Evolutionary conservation across 2,329 filamentous ascomycete genomes (phyloP).

Genomic region (Didymella segeticola): DNA sequence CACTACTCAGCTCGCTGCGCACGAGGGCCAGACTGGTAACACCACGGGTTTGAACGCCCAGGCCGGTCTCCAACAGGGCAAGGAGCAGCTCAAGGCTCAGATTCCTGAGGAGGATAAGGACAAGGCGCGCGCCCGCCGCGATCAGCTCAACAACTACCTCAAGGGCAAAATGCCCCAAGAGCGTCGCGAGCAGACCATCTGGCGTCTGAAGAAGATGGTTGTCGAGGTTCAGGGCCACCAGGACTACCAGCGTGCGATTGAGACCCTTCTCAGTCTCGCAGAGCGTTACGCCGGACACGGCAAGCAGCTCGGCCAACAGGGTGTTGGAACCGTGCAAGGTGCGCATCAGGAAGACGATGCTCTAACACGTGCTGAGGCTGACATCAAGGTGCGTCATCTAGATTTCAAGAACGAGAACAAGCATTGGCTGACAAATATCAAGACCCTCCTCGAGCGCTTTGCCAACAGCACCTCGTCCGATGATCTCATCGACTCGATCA

Average conservation of each 20-base stretch:
- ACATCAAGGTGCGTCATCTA: constrained; percentile 70
- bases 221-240: constrained; percentile 95
- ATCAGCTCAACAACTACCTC: constrained; percentile 74
- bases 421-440: constrained; percentile 59
- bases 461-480: constrained; percentile 92
- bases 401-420: constrained; percentile 49
- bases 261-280: constrained; percentile 82
- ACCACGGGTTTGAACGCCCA: constrained; percentile 60
- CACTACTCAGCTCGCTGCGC: constrained; percentile 59
- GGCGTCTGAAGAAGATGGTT: constrained; percentile 96
- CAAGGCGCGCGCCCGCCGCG: constrained; percentile 50
- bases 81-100: constrained; percentile 67
- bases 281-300: constrained; percentile 84
- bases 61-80: constrained; percentile 58
- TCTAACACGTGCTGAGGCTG: constrained; percentile 75
- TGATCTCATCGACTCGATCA: constrained; percentile 83
- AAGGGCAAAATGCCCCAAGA: constrained; percentile 88
- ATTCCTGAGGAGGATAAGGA: constrained; percentile 66
- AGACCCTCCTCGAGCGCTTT: constrained; percentile 90
- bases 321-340: constrained; percentile 73
- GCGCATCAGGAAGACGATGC: constrained; percentile 70
- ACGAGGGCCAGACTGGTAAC: constrained; percentile 56
- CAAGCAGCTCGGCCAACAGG: constrained; percentile 68
- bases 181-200: constrained; percentile 89
- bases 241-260: constrained; percentile 91